Evolutionary conservation across 208 protist genomes (phyloP), one percentile per base, ranked within the genome.

Genomic region (Tritrichomonas musculus): DNA sequence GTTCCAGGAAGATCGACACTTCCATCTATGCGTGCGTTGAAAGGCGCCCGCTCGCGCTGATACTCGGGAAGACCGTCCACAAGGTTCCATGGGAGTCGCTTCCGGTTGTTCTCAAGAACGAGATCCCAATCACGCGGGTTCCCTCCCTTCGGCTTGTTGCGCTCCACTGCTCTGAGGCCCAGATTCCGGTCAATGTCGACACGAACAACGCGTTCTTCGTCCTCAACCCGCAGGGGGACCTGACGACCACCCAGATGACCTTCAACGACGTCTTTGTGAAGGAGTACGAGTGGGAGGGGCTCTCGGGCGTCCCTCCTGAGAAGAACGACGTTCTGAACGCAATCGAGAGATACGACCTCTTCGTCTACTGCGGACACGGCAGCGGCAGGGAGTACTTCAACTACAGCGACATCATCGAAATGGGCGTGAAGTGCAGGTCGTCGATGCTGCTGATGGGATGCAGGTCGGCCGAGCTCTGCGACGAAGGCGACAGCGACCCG

Each of bases 401-500:
- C n/a, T 92, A 69, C 47, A 47, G 27, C 13, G 55, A 66, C 33
- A 47, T 92, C 8, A 44, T 72, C 13, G 50, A 64, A 44, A 13
- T 53, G 22, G 44, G 55, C 50, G 44, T 73, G 36, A 14, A 47
- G 3, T 72, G 88, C 41, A 47, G 33, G 44, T 36, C 88, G n/a
- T 57, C 77, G 39, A 33, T 88, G 41, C 27, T 92, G 13, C 27
- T 92, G 39, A 92, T 92, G 88, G 88, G 88, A 22, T 92, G 88
- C n/a, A 72, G 25, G 14, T 57, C 41, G 14, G 50, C 55, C 17
- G 55, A 64, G 17, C n/a, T 92, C 0, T 73, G 49, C 22, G 88
- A 64, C 27, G 57, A 92, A 22, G 88, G 88, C 2, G 57, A 72
- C 33, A 53, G 5, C 17, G 55, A 92, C 33, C 57, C 88, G 9